Evolutionary conservation across 164 flowering plant species (phyloP).

Genomic region (Protea cynaroides): DNA sequence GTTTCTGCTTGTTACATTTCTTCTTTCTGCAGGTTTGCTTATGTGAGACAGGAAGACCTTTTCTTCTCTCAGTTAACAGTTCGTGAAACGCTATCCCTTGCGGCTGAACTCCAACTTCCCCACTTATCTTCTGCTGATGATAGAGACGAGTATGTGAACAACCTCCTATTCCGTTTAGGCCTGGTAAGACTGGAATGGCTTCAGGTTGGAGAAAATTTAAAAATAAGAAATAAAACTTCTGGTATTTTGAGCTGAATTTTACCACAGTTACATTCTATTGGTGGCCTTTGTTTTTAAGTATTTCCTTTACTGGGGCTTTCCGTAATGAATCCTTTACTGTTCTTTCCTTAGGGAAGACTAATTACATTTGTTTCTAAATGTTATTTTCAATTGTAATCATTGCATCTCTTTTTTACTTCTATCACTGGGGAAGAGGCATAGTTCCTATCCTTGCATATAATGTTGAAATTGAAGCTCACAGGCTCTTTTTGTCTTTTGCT

Average conservation of each 20-base stretch:
- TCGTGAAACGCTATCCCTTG: slow-evolving; percentile 84
- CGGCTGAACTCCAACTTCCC: slow-evolving; percentile 89
- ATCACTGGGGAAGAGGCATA: not conserved
- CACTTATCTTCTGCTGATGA: slow-evolving; percentile 50
- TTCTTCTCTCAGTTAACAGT: slow-evolving; percentile 97
- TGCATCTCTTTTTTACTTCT: not conserved
- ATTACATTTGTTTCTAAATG: not conserved
- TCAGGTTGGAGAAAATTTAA: too few species aligned
- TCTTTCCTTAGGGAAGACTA: too few species aligned
- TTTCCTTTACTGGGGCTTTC: not conserved
- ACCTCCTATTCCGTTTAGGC: slow-evolving; percentile 73
- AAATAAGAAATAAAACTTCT: not conserved
- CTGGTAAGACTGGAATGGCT: slow-evolving; percentile 48
- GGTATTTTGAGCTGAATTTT: not conserved
- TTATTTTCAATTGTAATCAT: not conserved
- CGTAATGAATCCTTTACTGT: not conserved
- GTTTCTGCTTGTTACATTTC: not conserved
- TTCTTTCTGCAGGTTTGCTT: slow-evolving; percentile 60
- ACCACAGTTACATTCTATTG: not conserved
- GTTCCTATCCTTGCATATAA: not conserved
- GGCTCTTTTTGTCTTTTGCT: not conserved
- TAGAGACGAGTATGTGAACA: slow-evolving; percentile 73
- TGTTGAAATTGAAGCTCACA: not conserved
- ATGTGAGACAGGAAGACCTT: slow-evolving; percentile 90
- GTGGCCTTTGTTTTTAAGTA: not conserved